Evolutionary conservation across 176 grass and related monocot species (phyloP), one percentile per base, ranked within the genome.

Genomic region (Melocanna baccifera): DNA sequence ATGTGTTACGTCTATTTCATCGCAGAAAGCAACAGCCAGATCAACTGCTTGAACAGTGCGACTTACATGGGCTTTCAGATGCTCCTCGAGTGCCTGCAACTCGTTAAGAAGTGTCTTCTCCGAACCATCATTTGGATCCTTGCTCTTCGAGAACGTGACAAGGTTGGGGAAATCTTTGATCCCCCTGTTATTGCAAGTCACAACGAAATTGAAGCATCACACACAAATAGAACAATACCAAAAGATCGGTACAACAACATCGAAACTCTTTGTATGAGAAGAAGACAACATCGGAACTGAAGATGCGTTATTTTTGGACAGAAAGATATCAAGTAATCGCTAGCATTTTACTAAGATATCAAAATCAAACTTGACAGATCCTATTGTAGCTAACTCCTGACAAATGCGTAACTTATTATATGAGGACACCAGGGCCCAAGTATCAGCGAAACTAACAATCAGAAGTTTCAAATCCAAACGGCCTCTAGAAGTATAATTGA

Each of bases 21-120:
- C 66, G 63, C 20, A 71, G 65, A 74, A 72, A 75, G 58, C 53
- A 66, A 18, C 34, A 65, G 23, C 1, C 20, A 56, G 15, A 55
- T 80, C 23, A 41, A 73, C 16, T 34, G 74, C 66, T 15, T 14
- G 14, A 62, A 48, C 2, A 52, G 16, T n/a, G 18, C 9, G 32
- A 88, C 85, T 75, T 87, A 97, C 95, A 88, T 97, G 88, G 23
- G 88, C 91, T 76, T 97, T 97, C 1, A 94, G 88, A 71, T 94
- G 92, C 20, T 87, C 95, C 13, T 92, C 88, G 7, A 97, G 86
- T 30, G 85, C 89, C 71, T 82, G 82, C 36, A 97, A 68, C 73
- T 97, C 95, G 52, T 83, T 83, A 62, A 88, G 37, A 81, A 97
- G 88, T 64, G 75, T 74, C 53, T 90, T 86, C 75, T 97, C 92